Percentiles rank a stretch among this genome's conserved stretches.
Conservation (phyloP, 176 grass and related monocot genomes). For the Otatea glauca region DNA sequence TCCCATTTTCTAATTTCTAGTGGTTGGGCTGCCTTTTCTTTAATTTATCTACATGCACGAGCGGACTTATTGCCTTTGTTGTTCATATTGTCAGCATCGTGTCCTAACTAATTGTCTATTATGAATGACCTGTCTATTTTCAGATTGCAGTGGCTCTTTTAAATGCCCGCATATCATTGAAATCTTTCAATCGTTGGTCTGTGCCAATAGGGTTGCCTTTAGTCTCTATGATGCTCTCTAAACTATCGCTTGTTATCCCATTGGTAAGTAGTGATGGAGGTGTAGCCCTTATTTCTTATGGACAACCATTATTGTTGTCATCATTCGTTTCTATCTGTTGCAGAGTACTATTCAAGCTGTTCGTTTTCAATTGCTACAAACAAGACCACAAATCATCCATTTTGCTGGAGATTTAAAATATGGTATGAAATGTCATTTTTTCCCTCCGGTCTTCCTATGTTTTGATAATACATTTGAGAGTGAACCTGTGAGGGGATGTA, state of each 20-base stretch:
- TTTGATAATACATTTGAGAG: constrained; percentile 17
- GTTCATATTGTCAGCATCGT: neutral
- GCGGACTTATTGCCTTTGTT: constrained; percentile 2
- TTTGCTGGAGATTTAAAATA: constrained; percentile 95
- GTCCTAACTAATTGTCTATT: constrained; percentile 5
- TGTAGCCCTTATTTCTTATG: constrained; percentile 23
- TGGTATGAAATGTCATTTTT: constrained; percentile 46
- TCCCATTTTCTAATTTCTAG: constrained; percentile 27
- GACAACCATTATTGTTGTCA: constrained; percentile 2
- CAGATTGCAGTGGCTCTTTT: constrained; percentile 85
- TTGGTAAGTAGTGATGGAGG: constrained; percentile 55
- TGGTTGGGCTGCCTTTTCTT: constrained; percentile 9
- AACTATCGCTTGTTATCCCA: constrained; percentile 74
- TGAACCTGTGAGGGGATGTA: neutral
- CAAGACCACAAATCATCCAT: constrained; percentile 74
- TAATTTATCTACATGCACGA: neutral
- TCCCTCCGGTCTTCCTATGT: neutral
- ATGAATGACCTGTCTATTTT: constrained; percentile 39
- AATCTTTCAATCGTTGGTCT: constrained; percentile 86
- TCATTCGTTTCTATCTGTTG: constrained; percentile 42
- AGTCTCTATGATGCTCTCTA: constrained; percentile 81
- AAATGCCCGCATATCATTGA: constrained; percentile 87
- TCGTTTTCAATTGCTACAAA: constrained; percentile 75
- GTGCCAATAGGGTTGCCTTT: constrained; percentile 59
- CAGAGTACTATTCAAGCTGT: constrained; percentile 83